Base-by-base conservation (phyloP, 2,329 filamentous ascomycete species). In the Monosporascus sp. region DNA sequence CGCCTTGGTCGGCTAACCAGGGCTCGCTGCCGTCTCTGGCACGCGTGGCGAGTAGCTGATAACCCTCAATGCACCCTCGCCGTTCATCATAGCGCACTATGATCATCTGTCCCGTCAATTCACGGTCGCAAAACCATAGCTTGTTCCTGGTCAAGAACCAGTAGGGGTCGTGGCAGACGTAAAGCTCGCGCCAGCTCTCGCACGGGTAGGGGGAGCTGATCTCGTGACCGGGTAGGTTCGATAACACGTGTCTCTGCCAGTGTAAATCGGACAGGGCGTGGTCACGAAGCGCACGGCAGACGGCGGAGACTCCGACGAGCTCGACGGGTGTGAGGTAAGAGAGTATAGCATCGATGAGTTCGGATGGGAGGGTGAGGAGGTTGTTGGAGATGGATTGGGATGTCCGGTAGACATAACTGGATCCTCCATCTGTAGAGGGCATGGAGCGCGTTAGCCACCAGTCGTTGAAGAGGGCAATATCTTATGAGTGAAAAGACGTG, bases 91-190 rank as follows among this genome's bases (percentile, higher is more conserved):
- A 97, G 14, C 88, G 84, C n/a, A 81, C 79, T 39, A 96, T 65
- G 25, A 96, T 78, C 42, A 96, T 70, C 65, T 87, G 88, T 0
- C 92, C 92, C 2, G 81, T 85, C 47, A 90, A 78, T 31, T 85
- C 80, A 2, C 76, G 79, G 68, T 96, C 90, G 54, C 84, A 82
- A 64, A 96, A 93, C 92, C 92, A 97, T 57, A 97, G 75, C 69
- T 89, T 92, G 65, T 89, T 77, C 49, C 81, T 83, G 0, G 89
- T 78, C 1, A 97, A 75, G 63, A 96, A 96, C 92, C 92, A 97
- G 62, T 86, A 83, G 0, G 87, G 86, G 57, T 94, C 81, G 66
- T 94, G 88, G 20, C 84, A 78, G 42, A 79, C 73, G 67, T 88
- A 96, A 2, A 96, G 80, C 25, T 87, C 79, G 53, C 82, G 82